Conservation (phyloP, 2,329 filamentous ascomycete genomes). For the Pyrenophora tritici-repentis region DNA sequence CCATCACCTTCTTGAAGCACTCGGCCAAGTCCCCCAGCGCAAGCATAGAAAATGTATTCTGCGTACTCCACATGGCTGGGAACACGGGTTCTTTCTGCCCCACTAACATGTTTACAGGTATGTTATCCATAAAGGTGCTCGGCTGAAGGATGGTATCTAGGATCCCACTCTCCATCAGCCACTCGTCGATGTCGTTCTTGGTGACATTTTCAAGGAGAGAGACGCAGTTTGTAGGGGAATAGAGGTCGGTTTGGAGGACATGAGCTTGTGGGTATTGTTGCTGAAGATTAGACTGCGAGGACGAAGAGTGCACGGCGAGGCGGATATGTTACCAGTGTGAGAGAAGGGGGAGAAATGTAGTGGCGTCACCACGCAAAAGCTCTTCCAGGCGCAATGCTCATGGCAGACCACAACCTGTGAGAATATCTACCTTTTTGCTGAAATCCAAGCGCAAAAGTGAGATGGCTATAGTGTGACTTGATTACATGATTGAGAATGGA, state of each 20-base stretch:
- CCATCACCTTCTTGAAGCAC: constrained; percentile 27
- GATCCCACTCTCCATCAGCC: constrained; percentile 22
- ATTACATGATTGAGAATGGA: too few relatives aligned
- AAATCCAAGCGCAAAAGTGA: too few relatives aligned
- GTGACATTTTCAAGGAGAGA: constrained; percentile 38
- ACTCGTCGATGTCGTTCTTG: constrained; percentile 45
- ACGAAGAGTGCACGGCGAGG: constrained; percentile 37
- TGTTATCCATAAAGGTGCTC: constrained; percentile 42
- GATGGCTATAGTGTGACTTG: too few relatives aligned
- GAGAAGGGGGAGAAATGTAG: constrained; percentile 43
- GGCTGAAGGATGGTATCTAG: constrained; percentile 17
- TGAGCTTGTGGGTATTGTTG: constrained; percentile 40
- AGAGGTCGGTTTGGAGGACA: constrained; percentile 40
- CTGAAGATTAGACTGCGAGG: constrained; percentile 33
- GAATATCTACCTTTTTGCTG: too few relatives aligned
- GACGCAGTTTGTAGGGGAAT: constrained; percentile 20
- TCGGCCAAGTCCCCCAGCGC: constrained; percentile 33
- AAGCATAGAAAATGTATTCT: constrained; percentile 31
- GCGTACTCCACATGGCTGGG: constrained; percentile 23
- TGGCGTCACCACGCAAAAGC: too few relatives aligned
- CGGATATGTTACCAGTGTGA: constrained; percentile 40
- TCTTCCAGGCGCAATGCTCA: too few relatives aligned
- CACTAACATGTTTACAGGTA: constrained; percentile 26
- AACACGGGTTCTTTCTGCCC: constrained; percentile 27
- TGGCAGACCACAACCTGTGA: too few relatives aligned